Percentiles rank a stretch among this genome's conserved stretches.
Conservation (phyloP, 2,329 filamentous ascomycete genomes). For the Aciculosporium take region DNA sequence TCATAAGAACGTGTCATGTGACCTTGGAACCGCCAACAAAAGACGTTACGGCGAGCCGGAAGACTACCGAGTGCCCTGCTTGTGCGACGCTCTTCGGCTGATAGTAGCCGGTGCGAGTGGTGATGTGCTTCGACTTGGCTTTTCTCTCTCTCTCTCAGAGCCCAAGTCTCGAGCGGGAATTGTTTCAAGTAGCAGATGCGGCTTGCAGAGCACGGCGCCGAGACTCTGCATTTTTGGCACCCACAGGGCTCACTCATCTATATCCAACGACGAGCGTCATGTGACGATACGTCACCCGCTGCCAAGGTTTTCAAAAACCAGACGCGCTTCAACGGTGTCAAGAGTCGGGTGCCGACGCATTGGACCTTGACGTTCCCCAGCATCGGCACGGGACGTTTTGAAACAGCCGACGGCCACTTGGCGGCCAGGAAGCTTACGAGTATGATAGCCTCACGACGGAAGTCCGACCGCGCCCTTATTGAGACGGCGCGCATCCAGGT, state of each 20-base stretch:
- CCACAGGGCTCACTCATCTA: background rate
- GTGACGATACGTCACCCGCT: background rate
- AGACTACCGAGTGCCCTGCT: background rate
- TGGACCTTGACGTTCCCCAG: background rate
- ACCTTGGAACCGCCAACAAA: background rate
- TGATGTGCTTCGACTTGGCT: background rate
- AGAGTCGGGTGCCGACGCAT: background rate
- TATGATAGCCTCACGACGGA: no score
- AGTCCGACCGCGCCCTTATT: no score
- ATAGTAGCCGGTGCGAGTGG: background rate
- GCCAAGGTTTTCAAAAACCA: background rate
- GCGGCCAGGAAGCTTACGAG: no score
- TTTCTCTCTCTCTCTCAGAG: no score
- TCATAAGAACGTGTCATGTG: background rate
- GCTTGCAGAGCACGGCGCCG: no score
- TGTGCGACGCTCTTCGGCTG: background rate
- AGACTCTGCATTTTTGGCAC: background rate
- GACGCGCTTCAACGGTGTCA: background rate
- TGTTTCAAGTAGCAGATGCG: background rate
- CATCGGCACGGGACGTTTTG: background rate
- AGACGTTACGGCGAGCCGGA: background rate
- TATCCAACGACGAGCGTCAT: no score
- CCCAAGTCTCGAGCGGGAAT: background rate
- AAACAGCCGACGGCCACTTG: background rate
- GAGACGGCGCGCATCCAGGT: no score